A percentile compares a stretch with the other conserved stretches of the same genome.
These are phyloP conservation scores for Cyclospora cayetanensis DNA, from an alignment of 169 alveolate species.

Conservation along the genomic window DNA sequence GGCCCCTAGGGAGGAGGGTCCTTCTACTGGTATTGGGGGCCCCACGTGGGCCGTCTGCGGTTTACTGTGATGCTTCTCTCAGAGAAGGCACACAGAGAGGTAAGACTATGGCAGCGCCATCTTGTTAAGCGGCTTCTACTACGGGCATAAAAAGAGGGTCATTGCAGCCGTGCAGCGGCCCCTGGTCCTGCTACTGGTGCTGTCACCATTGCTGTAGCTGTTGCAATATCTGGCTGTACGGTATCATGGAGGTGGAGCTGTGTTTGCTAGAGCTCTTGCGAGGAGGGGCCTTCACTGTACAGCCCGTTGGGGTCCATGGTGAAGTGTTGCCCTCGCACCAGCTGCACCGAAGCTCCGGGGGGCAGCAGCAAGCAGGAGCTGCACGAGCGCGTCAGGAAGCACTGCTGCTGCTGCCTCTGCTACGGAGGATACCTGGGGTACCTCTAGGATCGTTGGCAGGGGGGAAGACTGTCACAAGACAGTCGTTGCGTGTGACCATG, in stretches of 20 bases:
- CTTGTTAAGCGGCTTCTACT: no score
- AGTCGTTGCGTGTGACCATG: not conserved
- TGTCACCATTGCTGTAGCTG: not conserved
- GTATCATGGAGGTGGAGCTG: slow-evolving; percentile 3
- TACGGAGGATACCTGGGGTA: not conserved
- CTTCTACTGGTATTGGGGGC: no score
- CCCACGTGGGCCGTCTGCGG: no score
- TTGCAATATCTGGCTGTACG: not conserved
- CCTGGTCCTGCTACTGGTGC: not conserved
- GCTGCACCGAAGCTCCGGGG: not conserved
- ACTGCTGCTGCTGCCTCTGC: slow-evolving; percentile 37
- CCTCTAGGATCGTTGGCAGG: not conserved
- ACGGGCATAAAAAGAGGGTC: no score
- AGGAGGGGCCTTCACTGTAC: not conserved
- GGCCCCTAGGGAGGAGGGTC: no score
- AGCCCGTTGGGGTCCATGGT: slow-evolving; percentile 10
- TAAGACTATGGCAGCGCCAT: no score
- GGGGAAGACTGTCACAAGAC: not conserved
- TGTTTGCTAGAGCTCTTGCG: slow-evolving; percentile 17
- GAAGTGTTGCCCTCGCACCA: not conserved
- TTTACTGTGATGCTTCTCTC: no score
- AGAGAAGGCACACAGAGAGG: no score
- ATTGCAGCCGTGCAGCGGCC: no score
- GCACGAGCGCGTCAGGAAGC: not conserved
- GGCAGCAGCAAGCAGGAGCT: not conserved